These are phyloP conservation scores for Hyparrhenia diplandra DNA, from an alignment of 176 grass and related monocot species.

Conservation along the genomic window DNA sequence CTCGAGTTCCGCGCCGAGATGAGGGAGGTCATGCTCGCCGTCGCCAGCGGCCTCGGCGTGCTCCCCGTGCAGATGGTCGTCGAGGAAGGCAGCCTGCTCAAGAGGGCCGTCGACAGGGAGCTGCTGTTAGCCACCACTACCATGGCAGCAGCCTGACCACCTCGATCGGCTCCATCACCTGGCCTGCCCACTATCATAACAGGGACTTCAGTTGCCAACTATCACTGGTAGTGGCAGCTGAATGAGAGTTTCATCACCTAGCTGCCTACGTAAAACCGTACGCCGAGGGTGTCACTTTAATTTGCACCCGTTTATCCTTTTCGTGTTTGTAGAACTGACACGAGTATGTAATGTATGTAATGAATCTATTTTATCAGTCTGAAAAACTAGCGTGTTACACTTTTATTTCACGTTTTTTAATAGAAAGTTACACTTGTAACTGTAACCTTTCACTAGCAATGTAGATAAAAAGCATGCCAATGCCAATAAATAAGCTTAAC, in stretches of 20 bases:
- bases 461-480: too few relatives aligned
- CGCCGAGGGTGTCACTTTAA: neutral
- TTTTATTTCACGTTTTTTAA: too few relatives aligned
- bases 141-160: neutral
- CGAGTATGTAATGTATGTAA: neutral
- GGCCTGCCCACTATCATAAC: too few relatives aligned
- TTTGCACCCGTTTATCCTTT: neutral
- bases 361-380: neutral
- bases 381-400: neutral
- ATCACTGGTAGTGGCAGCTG: neutral
- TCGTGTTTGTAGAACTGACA: too few relatives aligned
- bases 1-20: conserved; percentile 76
- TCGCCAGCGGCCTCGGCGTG: conserved; percentile 59
- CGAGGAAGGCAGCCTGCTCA: conserved; percentile 47
- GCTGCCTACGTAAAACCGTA: neutral
- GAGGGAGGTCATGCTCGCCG: conserved; percentile 88
- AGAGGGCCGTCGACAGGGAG: conserved; percentile 35
- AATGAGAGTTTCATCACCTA: neutral
- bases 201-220: too few relatives aligned
- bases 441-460: too few relatives aligned
- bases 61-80: conserved; percentile 48
- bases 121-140: neutral
- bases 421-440: too few relatives aligned
- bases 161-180: neutral
- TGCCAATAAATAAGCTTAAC: too few relatives aligned